Evolutionary conservation across 306 rosid genomes (phyloP), one percentile per base, ranked within the genome.

Genomic region (Inga leiocalycina): DNA sequence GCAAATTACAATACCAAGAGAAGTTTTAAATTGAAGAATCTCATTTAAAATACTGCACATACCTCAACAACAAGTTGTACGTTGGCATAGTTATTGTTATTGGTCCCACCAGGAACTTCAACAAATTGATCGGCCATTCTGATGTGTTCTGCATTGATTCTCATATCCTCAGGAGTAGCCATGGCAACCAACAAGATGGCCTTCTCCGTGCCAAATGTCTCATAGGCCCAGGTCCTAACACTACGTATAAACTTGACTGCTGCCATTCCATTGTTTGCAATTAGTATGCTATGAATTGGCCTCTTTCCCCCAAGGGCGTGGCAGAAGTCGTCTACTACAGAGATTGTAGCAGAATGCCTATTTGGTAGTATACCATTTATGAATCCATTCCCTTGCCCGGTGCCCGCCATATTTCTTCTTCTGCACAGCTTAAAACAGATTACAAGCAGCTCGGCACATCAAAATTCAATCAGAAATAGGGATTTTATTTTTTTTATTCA

Each of bases 81-180:
- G 82, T 97, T 97, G 81, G 99, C 99, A 83, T 97, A 97, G 86
- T 97, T 97, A 85, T 97, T 97, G 90, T 97, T 97, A 87, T 97
- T 97, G 75, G 99, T 97, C 85, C 99, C 99, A 79, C 99, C 99
- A 79, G 99, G 99, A 74, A 97, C 99, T 88, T 97, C 98, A 62
- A 94, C 98, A 90, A 97, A 97, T 84, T 97, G 98, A 91, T 97
- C 98, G 20, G 99, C 99, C 37, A 94, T 97, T 90, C 98, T 94
- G 85, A 97, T 97, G 89, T 97, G 99, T 78, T 97, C 99, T n/a
- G 99, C 99, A 85, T 97, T 97, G 91, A 97, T 97, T 88, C 98
- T 90, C 99, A 97, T 97, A 84, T 97, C 99, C 89, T 97, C 99
- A 62, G 99, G 97, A 39, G 99, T 97, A 83, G 99, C 99, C 99